Percentiles rank a stretch among this genome's conserved stretches.
phyloP scores from a whole-genome alignment of 805 yeast genomes.

The Saccharomycopsis sp. region DNA sequence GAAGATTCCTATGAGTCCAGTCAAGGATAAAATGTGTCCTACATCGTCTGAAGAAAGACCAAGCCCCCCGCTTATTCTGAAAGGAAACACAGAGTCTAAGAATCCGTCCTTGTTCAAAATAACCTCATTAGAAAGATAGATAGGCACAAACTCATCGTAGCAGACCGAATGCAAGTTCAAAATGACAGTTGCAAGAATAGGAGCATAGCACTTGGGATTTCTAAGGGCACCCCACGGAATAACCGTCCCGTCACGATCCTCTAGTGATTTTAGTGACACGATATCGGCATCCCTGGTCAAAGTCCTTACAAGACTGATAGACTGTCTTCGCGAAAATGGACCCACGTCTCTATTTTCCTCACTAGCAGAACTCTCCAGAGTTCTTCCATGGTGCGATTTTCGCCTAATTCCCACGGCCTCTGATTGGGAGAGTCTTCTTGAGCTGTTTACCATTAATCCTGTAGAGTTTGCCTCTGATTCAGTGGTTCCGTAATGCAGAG shows the following conservation, averaged over 20 bases:
- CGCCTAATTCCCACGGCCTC: neutral
- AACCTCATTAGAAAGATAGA: conserved; percentile 39
- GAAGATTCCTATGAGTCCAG: conserved; percentile 48
- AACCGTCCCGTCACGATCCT: conserved; percentile 23
- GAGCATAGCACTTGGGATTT: conserved; percentile 29
- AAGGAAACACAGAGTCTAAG: conserved; percentile 38
- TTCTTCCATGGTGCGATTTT: neutral
- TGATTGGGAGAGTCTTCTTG: neutral
- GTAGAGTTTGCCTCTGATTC: neutral
- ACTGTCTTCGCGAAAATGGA: conserved; percentile 30
- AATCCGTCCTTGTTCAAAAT: conserved; percentile 23
- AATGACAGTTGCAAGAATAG: conserved; percentile 34
- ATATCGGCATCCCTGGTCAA: conserved; percentile 28
- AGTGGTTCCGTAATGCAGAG: neutral
- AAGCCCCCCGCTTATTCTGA: conserved; percentile 45
- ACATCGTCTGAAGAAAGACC: conserved; percentile 41
- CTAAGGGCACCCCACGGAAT: conserved; percentile 26
- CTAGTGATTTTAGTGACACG: conserved; percentile 15
- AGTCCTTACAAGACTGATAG: conserved; percentile 28
- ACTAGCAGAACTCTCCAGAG: neutral
- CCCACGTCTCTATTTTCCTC: conserved; percentile 22
- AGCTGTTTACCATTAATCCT: neutral
- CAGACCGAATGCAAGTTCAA: conserved; percentile 43
- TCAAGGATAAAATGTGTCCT: conserved; percentile 43
- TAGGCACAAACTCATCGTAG: conserved; percentile 49